Evolutionary conservation across 129 eudicot species (phyloP).

Genomic region (Chrysanthemum lavandulifolium): DNA sequence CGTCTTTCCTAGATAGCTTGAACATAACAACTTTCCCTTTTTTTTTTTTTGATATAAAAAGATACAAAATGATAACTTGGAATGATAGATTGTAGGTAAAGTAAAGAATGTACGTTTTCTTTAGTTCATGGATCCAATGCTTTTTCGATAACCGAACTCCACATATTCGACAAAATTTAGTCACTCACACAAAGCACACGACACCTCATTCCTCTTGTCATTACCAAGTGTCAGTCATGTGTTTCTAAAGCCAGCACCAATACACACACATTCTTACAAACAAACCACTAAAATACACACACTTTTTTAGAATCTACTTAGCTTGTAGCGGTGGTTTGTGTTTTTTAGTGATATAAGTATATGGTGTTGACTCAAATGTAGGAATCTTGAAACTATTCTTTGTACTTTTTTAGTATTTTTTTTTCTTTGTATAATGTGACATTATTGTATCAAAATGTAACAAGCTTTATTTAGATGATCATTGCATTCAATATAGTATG

Average conservation of each 20-base stretch:
- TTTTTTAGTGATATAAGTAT: conserved; percentile 13
- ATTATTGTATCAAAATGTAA: too few relatives aligned
- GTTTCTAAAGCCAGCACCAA: conserved; percentile 30
- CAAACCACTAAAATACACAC: conserved; percentile 26
- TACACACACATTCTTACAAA: conserved; percentile 14
- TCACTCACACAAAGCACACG: conserved; percentile 20
- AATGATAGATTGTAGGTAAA: too few relatives aligned
- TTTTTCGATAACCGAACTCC: conserved; percentile 28
- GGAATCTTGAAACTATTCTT: conserved; percentile 32
- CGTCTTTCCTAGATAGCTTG: too few relatives aligned
- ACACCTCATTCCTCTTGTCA: conserved; percentile 32
- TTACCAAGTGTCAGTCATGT: conserved; percentile 33
- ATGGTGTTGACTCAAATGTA: conserved; percentile 35
- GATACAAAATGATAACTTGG: too few relatives aligned
- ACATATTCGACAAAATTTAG: conserved; percentile 34
- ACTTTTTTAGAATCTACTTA: conserved; percentile 15
- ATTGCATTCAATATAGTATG: too few relatives aligned
- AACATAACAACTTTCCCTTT: too few relatives aligned
- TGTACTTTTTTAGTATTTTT: conserved; percentile 1
- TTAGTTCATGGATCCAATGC: conserved; percentile 26
- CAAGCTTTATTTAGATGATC: too few relatives aligned
- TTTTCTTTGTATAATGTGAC: neutral
- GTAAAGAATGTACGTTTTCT: conserved; percentile 7
- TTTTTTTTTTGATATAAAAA: too few relatives aligned
- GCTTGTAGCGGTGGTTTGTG: conserved; percentile 29